Evolutionary conservation across 1,284 basidiomycete species (phyloP).

Genomic region (Cryptococcus floricola): DNA sequence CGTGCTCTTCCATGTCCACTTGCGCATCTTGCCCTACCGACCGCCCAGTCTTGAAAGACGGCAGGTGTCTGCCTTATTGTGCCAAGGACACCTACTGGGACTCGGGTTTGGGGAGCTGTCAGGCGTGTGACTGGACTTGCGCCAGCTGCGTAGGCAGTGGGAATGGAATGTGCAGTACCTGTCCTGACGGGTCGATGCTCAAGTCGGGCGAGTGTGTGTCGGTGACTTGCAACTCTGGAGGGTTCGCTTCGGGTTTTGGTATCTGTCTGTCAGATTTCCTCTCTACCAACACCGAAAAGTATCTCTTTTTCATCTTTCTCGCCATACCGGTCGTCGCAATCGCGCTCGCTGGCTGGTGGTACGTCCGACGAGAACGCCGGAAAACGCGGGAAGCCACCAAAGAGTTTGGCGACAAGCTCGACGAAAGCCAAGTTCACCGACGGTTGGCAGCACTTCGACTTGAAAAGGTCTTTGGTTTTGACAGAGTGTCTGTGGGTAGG

Average conservation of each 20-base stretch:
- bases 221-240: constrained; percentile 24
- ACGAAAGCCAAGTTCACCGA: constrained; percentile 25
- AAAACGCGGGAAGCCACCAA: constrained; percentile 32
- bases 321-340: constrained; percentile 16
- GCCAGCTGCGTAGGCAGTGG: constrained; percentile 35
- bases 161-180: constrained; percentile 40
- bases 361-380: constrained; percentile 28
- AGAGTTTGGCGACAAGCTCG: constrained; percentile 36
- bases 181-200: constrained; percentile 34
- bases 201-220: constrained; percentile 37
- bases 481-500: constrained; percentile 13
- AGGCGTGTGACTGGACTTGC: constrained; percentile 41
- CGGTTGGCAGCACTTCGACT: constrained; percentile 18
- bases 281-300: constrained; percentile 5
- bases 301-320: constrained; percentile 21
- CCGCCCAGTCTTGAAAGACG: constrained; percentile 41
- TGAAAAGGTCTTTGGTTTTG: constrained; percentile 27
- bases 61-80: constrained; percentile 47
- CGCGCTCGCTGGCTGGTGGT: constrained; percentile 20
- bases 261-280: constrained; percentile 44
- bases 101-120: constrained; percentile 26
- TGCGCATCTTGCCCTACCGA: constrained; percentile 44
- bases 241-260: constrained; percentile 36
- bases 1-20: constrained; percentile 33
- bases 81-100: constrained; percentile 39